phyloP scores from a whole-genome alignment of 225 moss, liverwort and hornwort genomes.

The Neckera pumila region DNA sequence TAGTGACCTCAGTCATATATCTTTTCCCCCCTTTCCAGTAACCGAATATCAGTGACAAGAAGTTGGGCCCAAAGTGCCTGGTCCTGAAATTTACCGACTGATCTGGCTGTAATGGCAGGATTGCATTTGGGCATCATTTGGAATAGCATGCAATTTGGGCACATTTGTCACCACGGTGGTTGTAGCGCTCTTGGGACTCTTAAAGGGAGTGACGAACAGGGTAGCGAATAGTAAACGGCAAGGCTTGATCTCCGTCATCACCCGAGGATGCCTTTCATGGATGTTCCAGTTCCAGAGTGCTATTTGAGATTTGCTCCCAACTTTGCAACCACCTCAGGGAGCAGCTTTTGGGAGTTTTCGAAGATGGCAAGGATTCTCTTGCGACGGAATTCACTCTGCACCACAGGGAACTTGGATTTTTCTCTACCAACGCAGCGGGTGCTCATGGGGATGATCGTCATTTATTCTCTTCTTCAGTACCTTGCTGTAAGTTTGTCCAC shows the following conservation, averaged over 20 bases:
- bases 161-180: not conserved
- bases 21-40: not conserved
- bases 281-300: not conserved
- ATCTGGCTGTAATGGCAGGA: conserved; percentile 7
- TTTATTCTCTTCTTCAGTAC: not conserved
- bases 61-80: not conserved
- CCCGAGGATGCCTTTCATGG: not conserved
- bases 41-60: not conserved
- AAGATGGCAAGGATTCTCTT: not conserved
- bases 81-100: not conserved
- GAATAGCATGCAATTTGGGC: conserved; percentile 70
- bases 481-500: not conserved
- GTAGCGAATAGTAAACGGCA: not conserved
- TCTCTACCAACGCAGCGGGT: not conserved
- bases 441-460: not conserved
- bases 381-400: not conserved
- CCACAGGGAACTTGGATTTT: not conserved
- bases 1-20: no score
- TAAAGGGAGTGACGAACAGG: not conserved
- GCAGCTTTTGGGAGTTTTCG: not conserved
- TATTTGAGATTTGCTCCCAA: not conserved
- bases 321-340: not conserved
- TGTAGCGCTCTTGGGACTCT: conserved; percentile 8
- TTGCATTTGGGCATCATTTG: conserved; percentile 67
- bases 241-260: not conserved